Percentiles rank a stretch among this genome's conserved stretches.
Conservation (phyloP, 371 early-diverging fungal genomes). For the Haplosporangium sp. region DNA sequence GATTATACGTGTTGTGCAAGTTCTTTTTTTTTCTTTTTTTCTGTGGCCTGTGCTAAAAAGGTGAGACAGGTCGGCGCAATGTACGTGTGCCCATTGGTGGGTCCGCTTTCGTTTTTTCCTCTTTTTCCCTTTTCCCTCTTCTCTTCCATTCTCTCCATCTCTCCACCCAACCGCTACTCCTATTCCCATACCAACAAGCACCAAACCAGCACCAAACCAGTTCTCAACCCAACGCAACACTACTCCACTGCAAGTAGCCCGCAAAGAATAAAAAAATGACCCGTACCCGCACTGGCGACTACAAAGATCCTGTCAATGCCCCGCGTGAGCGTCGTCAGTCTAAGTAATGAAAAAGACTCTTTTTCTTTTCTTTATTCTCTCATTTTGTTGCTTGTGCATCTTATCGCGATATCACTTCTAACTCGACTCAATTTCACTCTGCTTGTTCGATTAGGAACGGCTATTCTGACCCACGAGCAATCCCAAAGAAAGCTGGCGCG, state of each 20-base stretch:
- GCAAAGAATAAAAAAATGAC: constrained; percentile 25
- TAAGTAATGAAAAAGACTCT: constrained; percentile 8
- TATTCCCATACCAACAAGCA: background rate
- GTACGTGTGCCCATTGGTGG: constrained; percentile 2
- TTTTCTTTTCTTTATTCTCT: background rate
- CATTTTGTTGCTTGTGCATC: background rate
- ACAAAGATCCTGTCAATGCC: constrained; percentile 35
- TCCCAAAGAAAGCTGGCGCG: constrained; percentile 52
- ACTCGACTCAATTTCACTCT: background rate
- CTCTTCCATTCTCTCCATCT: background rate
- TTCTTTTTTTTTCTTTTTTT: too few species aligned
- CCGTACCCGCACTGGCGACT: constrained; percentile 53
- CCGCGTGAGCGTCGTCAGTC: constrained; percentile 47
- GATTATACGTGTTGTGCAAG: too few species aligned
- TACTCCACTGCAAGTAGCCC: too few species aligned
- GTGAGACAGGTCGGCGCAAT: background rate
- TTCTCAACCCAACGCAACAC: constrained; percentile 2
- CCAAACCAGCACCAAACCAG: background rate
- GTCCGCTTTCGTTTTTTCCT: constrained; percentile 11
- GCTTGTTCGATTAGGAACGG: constrained; percentile 17
- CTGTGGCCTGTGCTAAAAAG: too few species aligned
- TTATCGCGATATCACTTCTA: background rate
- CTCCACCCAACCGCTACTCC: background rate
- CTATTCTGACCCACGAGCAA: constrained; percentile 36
- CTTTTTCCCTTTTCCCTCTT: background rate